Evolutionary conservation across 1,284 basidiomycete genomes (phyloP), one percentile per base, ranked within the genome.

Genomic region (Serendipita sp.): DNA sequence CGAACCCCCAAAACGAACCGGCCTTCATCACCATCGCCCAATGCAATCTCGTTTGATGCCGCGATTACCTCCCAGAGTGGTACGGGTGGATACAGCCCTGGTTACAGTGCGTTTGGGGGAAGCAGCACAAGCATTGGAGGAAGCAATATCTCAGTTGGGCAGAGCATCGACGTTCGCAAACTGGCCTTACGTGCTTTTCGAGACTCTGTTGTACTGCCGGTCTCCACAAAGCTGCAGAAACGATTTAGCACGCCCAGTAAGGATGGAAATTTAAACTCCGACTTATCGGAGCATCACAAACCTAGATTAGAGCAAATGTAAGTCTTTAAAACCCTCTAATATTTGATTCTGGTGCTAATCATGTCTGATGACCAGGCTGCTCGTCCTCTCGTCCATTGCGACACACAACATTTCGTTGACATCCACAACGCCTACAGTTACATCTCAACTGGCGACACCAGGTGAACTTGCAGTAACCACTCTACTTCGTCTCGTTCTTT

Each of bases 171-270:
- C 67, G 85, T 93, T 29, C 84, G 91, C 42, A 82, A 82, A 15
- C 78, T 93, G 29, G 85, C 89, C 0, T 77, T 94, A 8, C 80
- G 83, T 43, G 82, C 85, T 2, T 94, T 94, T 71, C 82, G 92
- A 10, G 91, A 94, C 73, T 80, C 79, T 63, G 82, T 90, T 63
- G 81, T 91, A 45, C 75, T 86, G 12, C 85, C 87, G 0, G 74
- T 85, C n/a, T 80, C 76, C 62, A 69, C 77, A 58, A 75, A 79
- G 2, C 73, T 91, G 8, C 77, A 82, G 61, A 71, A 76, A 1
- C 78, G 82, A 10, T 75, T 89, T 34, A 77, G 77, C 26, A 71
- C 76, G 62, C 72, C 76, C 1, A 76, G 75, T 60, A 76, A 76
- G 43, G 79, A 82, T 66, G 84, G 83, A 62, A 78, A 73, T 58